Conservation (phyloP, 2,329 filamentous ascomycete species). For the Polychaeton citri region DNA sequence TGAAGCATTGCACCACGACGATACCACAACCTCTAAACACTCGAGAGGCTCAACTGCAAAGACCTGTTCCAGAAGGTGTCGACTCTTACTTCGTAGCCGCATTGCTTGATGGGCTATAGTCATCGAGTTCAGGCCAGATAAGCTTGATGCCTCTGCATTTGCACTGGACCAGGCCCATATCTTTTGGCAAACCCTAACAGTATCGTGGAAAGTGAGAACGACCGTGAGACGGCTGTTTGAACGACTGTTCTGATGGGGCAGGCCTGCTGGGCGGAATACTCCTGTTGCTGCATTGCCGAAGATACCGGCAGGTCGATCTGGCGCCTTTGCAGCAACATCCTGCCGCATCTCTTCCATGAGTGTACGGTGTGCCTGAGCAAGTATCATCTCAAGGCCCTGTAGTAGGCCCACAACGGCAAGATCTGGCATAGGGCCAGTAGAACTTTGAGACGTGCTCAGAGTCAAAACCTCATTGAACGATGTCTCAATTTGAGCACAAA, state of each 20-base stretch:
- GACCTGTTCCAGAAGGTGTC: conserved; percentile 79
- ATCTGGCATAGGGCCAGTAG: conserved; percentile 11
- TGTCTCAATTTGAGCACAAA: conserved; percentile 63
- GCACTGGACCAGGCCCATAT: conserved; percentile 90
- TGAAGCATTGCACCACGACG: conserved; percentile 56
- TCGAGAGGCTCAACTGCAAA: conserved; percentile 87
- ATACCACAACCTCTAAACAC: conserved; percentile 80
- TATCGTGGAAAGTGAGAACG: conserved; percentile 90
- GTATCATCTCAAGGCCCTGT: conserved; percentile 82
- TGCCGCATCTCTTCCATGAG: conserved; percentile 63
- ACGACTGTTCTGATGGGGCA: conserved; percentile 61
- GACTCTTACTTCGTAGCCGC: conserved; percentile 77
- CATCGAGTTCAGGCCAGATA: conserved; percentile 47
- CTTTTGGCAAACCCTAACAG: conserved; percentile 76
- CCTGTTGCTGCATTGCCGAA: conserved; percentile 92
- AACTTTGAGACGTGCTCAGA: conserved; percentile 37
- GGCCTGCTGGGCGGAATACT: conserved; percentile 69
- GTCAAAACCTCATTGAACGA: conserved; percentile 60
- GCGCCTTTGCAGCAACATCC: conserved; percentile 55
- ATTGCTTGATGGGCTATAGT: conserved; percentile 90
- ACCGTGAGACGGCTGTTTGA: conserved; percentile 90
- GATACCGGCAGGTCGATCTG: conserved; percentile 73
- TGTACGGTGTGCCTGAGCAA: conserved; percentile 76
- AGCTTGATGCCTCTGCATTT: conserved; percentile 40
- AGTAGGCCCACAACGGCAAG: conserved; percentile 39